Evolutionary conservation across 306 rosid species (phyloP).

Genomic region (Prosopis cineraria): DNA sequence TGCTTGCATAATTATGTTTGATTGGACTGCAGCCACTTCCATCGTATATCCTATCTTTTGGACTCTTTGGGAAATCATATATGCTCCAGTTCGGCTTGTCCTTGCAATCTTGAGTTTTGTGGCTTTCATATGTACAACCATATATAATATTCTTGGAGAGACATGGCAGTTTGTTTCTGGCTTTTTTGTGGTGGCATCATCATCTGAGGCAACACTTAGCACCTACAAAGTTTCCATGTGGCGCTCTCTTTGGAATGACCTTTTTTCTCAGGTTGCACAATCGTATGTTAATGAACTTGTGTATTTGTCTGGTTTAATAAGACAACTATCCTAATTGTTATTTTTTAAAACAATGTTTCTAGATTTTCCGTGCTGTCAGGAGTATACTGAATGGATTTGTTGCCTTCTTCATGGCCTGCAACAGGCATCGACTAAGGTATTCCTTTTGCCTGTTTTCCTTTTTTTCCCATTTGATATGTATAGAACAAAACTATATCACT

Average conservation of each 20-base stretch:
- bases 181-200: conserved; percentile 65
- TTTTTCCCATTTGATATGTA: conserved; percentile 15
- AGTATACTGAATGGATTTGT: conserved; percentile 88
- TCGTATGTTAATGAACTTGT: conserved; percentile 14
- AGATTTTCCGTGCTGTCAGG: conserved; percentile 91
- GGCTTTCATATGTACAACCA: conserved; percentile 44
- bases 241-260: conserved; percentile 96
- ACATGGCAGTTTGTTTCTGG: conserved; percentile 61
- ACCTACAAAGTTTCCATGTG: conserved; percentile 73
- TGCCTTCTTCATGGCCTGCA: conserved; percentile 91
- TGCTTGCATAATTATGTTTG: conserved; percentile 27
- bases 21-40: conserved; percentile 61
- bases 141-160: conserved; percentile 48
- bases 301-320: conserved; percentile 16
- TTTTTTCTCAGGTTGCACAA: conserved; percentile 83
- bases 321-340: conserved; percentile 34
- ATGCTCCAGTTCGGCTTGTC: conserved; percentile 71
- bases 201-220: conserved; percentile 68
- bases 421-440: conserved; percentile 98
- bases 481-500: conserved; percentile 24
- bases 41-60: conserved; percentile 71
- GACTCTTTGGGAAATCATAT: conserved; percentile 72
- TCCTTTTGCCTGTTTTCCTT: background rate
- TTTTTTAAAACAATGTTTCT: conserved; percentile 33
- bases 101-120: conserved; percentile 54